Evolutionary conservation across 1,139 yeast genomes (phyloP).

Genomic region (Spencermartinsiella ligniputridi): DNA sequence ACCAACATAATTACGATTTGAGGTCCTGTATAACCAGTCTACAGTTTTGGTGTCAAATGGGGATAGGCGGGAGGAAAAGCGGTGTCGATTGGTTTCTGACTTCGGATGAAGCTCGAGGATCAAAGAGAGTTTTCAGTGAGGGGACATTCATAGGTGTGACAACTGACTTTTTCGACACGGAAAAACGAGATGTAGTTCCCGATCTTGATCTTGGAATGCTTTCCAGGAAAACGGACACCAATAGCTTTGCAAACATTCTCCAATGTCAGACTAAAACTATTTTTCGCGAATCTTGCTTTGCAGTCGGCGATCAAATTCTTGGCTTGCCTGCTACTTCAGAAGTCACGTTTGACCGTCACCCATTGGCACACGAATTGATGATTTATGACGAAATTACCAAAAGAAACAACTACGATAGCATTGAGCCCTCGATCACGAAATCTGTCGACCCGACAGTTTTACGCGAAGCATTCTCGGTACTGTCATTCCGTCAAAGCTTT

Average conservation of each 20-base stretch:
- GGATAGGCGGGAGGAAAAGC: conserved; percentile 30
- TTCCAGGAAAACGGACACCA: no score
- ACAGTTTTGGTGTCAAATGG: conserved; percentile 54
- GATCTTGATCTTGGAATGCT: not conserved
- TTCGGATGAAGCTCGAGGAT: conserved; percentile 15
- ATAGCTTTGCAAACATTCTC: not conserved
- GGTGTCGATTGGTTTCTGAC: conserved; percentile 33
- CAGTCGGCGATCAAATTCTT: conserved; percentile 11
- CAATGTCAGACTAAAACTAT: not conserved
- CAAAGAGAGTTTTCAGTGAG: conserved; percentile 22
- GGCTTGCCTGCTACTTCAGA: conserved; percentile 15
- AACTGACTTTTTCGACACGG: not conserved
- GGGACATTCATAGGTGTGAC: conserved; percentile 15
- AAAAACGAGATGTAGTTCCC: not conserved
- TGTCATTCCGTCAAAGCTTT: conserved; percentile 13
- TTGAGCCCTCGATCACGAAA: not conserved
- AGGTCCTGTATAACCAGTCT: conserved; percentile 51
- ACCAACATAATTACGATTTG: conserved; percentile 44
- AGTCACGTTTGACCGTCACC: conserved; percentile 11
- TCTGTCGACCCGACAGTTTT: conserved; percentile 11
- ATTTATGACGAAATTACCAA: conserved; percentile 3
- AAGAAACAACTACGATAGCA: not conserved
- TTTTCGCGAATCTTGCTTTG: not conserved
- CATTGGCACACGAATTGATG: conserved; percentile 18
- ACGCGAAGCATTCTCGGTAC: conserved; percentile 20